These are phyloP conservation scores for Raddia guianensis DNA, from an alignment of 176 grass and related monocot genomes.

Conservation along the genomic window DNA sequence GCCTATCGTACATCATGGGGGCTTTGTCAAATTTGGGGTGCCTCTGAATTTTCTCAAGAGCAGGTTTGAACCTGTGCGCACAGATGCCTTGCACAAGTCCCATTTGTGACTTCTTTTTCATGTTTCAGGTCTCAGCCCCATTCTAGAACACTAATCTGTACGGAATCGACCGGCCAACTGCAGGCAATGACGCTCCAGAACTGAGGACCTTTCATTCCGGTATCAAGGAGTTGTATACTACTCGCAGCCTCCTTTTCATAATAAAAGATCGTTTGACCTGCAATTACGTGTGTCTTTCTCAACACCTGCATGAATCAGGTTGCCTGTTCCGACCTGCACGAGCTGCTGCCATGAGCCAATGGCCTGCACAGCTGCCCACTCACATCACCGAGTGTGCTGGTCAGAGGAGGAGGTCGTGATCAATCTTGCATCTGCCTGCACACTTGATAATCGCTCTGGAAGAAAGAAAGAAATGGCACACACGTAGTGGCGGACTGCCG, in stretches of 20 bases:
- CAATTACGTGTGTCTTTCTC: neutral
- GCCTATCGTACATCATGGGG: neutral
- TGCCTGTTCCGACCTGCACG: neutral
- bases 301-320: slow-evolving; percentile 24
- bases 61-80: slow-evolving; percentile 25
- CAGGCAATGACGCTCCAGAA: slow-evolving; percentile 9
- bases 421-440: slow-evolving; percentile 6
- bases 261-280: slow-evolving; percentile 45
- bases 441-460: slow-evolving; percentile 9
- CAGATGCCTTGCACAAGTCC: neutral
- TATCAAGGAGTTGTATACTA: slow-evolving; percentile 24
- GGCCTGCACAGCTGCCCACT: neutral
- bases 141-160: slow-evolving; percentile 36
- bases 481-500: slow-evolving; percentile 1
- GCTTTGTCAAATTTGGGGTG: slow-evolving; percentile 31
- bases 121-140: neutral
- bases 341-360: neutral
- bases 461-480: neutral
- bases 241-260: slow-evolving; percentile 20
- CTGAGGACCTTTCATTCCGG: neutral
- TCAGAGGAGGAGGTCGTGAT: slow-evolving; percentile 30
- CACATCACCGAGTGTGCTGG: neutral
- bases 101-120: neutral
- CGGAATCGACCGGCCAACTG: neutral
- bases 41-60: slow-evolving; percentile 16